Base-by-base conservation (phyloP, 2,329 filamentous ascomycete genomes). In the Fusarium agapanthi region DNA sequence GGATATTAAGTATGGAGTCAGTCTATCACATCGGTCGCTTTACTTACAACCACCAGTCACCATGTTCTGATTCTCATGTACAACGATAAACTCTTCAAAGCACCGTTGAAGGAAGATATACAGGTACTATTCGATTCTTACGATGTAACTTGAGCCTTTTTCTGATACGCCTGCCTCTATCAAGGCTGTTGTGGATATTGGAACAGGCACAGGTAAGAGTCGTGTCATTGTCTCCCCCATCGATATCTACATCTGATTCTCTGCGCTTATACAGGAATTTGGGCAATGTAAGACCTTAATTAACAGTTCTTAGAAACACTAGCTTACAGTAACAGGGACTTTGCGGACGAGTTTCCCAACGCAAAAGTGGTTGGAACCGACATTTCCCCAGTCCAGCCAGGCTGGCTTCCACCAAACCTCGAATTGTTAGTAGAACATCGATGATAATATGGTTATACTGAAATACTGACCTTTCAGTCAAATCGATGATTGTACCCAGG, bases 381-480 rank as follows among this genome's bases (percentile, higher is more conserved):
- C 7, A 44, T 69, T 5, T 62, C 67, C 3, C 67, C 67, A 5
- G 69, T 69, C 15, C 67, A 65, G 10, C 67, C 67, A 20, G 20
- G 65, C 2, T 65, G 67, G 65, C 13, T 69, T 2, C 67, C 59
- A 5, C 47, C 67, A 8, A 69, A 69, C 13, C 60, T 69, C 1
- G 53, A 69, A 7, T 69, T 69, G 65, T 69, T 4, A 20, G 65
- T 41, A 3, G 1, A 18, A 20, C 5, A 26, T 22, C 3, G 9
- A 20, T 26, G 1, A 15, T 12, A 24, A 20, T 15, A 6, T 4
- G 5, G 1, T 6, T 7, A 34, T 24, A 18, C 24, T 38, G 12
- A 28, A 4, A 22, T 1, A 7, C 2, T 7, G 1, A 12, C 6
- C 0, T 1, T 5, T 6, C 4, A 69, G 66, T 18, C 66, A 69